These are phyloP conservation scores for Sclerotinia nivalis DNA, from an alignment of 2,329 filamentous ascomycete genomes.

Conservation along the genomic window DNA sequence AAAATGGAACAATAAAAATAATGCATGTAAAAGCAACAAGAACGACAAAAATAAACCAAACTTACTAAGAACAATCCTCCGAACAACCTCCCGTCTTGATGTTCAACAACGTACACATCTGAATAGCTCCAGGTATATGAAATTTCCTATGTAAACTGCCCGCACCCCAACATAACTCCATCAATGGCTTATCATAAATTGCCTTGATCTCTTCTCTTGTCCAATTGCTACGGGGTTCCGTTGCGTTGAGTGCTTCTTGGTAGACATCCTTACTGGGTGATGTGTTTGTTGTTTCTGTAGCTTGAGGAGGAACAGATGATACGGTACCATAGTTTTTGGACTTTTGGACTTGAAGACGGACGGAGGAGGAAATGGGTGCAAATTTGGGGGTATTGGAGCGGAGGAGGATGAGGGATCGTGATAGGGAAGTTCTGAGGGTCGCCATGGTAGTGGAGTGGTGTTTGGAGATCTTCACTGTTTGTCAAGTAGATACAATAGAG, in stretches of 20 bases:
- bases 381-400: neutral
- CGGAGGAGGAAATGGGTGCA: neutral
- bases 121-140: slow-evolving; percentile 79
- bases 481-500: neutral
- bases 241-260: slow-evolving; percentile 57
- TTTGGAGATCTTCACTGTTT: neutral
- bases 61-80: slow-evolving; percentile 80
- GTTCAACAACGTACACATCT: slow-evolving; percentile 94
- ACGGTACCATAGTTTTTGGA: slow-evolving; percentile 14
- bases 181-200: slow-evolving; percentile 79
- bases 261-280: slow-evolving; percentile 23
- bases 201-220: slow-evolving; percentile 77
- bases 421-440: neutral
- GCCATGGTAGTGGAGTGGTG: neutral
- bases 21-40: neutral
- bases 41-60: neutral
- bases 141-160: slow-evolving; percentile 78
- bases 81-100: slow-evolving; percentile 93
- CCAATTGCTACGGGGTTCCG: slow-evolving; percentile 70
- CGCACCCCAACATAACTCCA: slow-evolving; percentile 74
- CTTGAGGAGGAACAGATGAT: slow-evolving; percentile 17
- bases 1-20: neutral
- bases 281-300: neutral
- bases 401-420: neutral
- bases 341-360: neutral